Base-by-base conservation (phyloP, 2,329 filamentous ascomycete genomes). In the Ophiostoma triangulosporum region DNA sequence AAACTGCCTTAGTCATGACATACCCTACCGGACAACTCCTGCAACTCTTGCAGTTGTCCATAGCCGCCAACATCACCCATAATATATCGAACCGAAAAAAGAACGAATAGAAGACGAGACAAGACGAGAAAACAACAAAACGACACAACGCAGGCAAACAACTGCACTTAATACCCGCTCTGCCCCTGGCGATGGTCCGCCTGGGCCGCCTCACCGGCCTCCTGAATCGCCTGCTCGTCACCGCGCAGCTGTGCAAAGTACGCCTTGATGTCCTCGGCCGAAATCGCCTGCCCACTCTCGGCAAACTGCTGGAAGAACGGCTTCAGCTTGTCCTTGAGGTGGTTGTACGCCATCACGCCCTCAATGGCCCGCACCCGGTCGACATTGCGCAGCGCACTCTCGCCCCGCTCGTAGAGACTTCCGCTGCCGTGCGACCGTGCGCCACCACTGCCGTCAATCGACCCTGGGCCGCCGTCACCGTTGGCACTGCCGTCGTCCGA, bases 311-410 rank as follows among this genome's bases (percentile, higher is more conserved):
- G 82, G 62, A 98, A 80, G 66, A 98, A 97, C 0, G 84, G 83
- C 73, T 91, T 95, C n/a, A 98, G 81, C 65, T 91, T 90, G 64
- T 97, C 90, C 64, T 94, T 93, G 56, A 98, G 77, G 62, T 95
- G 86, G 63, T 97, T 96, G 69, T 97, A 98, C 0, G 90, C 91
- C 89, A 97, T 96, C 46, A 95, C 91, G 15, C 93, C 93, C 66
- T 98, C 87, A 54, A 98, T 95, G 4, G 93, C 93, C 14, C 84
- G 78, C 7, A 97, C 91, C 2, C 93, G 86, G 65, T 98, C 93
- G 54, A 98, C 83, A 62, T 88, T 94, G 65, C 83, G 88, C 27
- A 98, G 76, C 0, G 90, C 91, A 48, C 88, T 91, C 70, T 98
- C 93, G 48, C 93, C 93, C 17, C 89, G 86, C 50, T 97, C 90